Base-by-base conservation (phyloP, 306 rosid species). In the Ormosia emarginata region DNA sequence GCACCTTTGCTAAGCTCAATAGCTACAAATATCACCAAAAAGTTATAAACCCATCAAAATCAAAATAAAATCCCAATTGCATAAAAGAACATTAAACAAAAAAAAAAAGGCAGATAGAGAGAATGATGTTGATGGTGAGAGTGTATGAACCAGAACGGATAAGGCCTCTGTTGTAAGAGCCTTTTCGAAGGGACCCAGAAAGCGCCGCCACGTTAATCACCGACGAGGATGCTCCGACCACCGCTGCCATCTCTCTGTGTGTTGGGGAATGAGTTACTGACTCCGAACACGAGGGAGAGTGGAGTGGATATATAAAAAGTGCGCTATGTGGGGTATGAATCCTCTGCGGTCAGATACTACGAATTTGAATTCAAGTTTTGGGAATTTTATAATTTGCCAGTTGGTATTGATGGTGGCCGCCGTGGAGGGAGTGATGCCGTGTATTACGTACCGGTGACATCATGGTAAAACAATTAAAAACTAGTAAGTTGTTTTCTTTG, bases 121-220 rank as follows among this genome's bases (percentile, higher is more conserved):
- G 18, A 17, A 49, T 32, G 15, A 40, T 41, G 9, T 3, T 3
- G 57, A 24, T 24, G 24, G 3, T 6, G 61, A 2, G 0, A 1
- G 14, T 24, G 17, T 18, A 64, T 18, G 1, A 39, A 92, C 97
- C 97, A 5, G 93, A 79, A 75, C 93, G 93, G 53, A 92, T 15
- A 4, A 92, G 92, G 58, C 94, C 93, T 1, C 86, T 79, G 67
- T 90, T 81, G 78, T 9, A 85, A 34, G 97, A 92, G 43, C 76
- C 93, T 64, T 83, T 84, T 4, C 97, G 90, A 0, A 92, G 77
- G 10, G 97, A 92, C 3, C 97, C 94, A 41, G 89, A 86, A 2
- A 92, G 6, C 4, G 97, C 94, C 4, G 81, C 97, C 33, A 90
- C 86, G 58, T 88, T 86, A 3, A 92, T 84, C 8, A 81, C 2